Base-by-base conservation (phyloP, 2,329 filamentous ascomycete species). In the Colletotrichum incanum region DNA sequence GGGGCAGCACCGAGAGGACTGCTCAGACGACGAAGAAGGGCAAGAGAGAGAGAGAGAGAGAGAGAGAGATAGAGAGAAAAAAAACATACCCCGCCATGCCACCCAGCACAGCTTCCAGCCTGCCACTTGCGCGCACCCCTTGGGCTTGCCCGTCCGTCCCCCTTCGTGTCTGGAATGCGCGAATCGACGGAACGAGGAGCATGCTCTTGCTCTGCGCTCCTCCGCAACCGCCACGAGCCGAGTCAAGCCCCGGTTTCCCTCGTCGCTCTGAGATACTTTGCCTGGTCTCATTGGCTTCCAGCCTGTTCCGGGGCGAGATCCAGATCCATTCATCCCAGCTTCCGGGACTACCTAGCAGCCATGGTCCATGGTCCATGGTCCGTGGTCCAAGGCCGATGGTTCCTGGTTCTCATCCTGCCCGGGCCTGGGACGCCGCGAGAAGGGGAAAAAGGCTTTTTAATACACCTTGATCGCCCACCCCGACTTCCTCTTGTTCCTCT, bases 141-240 rank as follows among this genome's bases (percentile, higher is more conserved):
- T 8, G 31, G 31, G n/a, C n/a, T n/a, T n/a, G n/a, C n/a, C n/a
- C n/a, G n/a, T n/a, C n/a, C n/a, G n/a, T n/a, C n/a, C n/a, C n/a
- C n/a, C n/a, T n/a, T 8, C 34, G 65, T 55, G 45, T 34, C 41
- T 58, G 64, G 64, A 60, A 66, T 66, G 64, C 61, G 50, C 58
- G 39, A 54, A 56, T 64, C 45, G 37, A 31, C 58, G 55, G 34
- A 41, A 45, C 43, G 39, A 59, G 56, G 11, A 20, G 23, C 23
- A 28, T 28, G 14, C 26, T 9, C 50, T 18, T 23, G 11, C 5
- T 28, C 47, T n/a, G 20, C 26, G 18, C 20, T 18, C 37, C 65
- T 62, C 65, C 65, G 65, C 65, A 67, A 67, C 65, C 63, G 63
- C 52, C 52, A 58, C 41, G 52, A 65, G 52, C 63, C 65, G 65